Conservation (phyloP, 257 asterid genomes). For the Euphrasia confusa region DNA sequence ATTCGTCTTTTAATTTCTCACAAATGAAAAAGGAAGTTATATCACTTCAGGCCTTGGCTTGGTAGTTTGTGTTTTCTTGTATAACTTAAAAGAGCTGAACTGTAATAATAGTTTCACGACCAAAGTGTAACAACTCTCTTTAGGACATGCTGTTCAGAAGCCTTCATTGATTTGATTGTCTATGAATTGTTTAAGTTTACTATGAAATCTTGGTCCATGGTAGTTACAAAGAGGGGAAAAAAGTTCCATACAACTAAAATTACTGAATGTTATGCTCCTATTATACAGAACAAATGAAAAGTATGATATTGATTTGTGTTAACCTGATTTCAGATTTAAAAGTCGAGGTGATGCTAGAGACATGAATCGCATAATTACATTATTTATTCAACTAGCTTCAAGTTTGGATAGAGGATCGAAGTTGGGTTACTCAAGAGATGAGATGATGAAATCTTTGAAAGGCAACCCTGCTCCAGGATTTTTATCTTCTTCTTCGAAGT, state of each 20-base stretch:
- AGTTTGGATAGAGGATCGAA: slow-evolving; percentile 72
- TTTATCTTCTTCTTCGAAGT: slow-evolving; percentile 57
- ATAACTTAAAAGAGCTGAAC: slow-evolving; percentile 2
- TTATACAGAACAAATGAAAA: too few relatives aligned
- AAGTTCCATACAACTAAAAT: background rate
- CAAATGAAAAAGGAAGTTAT: background rate
- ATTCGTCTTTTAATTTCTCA: background rate
- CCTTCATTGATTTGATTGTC: slow-evolving; percentile 9
- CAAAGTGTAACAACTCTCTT: background rate
- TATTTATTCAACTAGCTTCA: slow-evolving; percentile 74
- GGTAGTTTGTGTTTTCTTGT: background rate
- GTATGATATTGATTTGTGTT: slow-evolving; percentile 15
- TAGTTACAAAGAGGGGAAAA: background rate
- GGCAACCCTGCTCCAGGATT: slow-evolving; percentile 84
- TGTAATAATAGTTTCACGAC: background rate
- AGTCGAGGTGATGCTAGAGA: slow-evolving; percentile 58
- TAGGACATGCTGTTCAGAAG: background rate
- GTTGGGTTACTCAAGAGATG: slow-evolving; percentile 47
- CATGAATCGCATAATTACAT: slow-evolving; percentile 56
- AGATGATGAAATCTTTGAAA: slow-evolving; percentile 54
- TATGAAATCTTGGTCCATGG: slow-evolving; percentile 5
- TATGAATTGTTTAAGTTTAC: slow-evolving; percentile 5
- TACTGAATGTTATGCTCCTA: slow-evolving; percentile 12
- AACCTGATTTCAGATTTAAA: slow-evolving; percentile 49
- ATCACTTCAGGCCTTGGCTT: slow-evolving; percentile 11